Evolutionary conservation across 208 protist species (phyloP), one percentile per base, ranked within the genome.

Genomic region (Phytomonas sp.): DNA sequence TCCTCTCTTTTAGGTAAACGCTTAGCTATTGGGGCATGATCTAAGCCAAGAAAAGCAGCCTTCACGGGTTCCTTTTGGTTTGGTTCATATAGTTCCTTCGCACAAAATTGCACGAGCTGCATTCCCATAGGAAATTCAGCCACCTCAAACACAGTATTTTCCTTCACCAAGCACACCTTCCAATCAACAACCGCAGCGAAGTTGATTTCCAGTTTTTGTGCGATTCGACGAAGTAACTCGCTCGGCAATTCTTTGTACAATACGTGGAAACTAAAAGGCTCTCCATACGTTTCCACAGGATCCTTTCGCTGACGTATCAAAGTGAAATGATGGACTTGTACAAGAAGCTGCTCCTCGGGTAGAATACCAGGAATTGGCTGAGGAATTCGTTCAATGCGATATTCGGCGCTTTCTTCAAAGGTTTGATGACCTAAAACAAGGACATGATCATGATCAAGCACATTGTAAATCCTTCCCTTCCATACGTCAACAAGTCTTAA

Each of bases 381-480:
- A 26, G 91, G 91, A 29, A 92, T 75, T 26, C 66, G 68, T 74
- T 95, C 91, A 69, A 95, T 88, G 49, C 91, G 84, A 76, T 95
- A 95, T 71, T 93, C 82, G 10, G 91, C 81, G 76, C 88, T 94
- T 63, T 94, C 88, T 76, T 95, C 88, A 71, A 95, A 94, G 5
- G 86, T 93, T 16, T 89, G 76, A 66, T 82, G 72, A 45, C 86
- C 86, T 67, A 93, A 92, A 29, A 79, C 71, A 33, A 88, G 71
- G 61, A 79, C 52, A 60, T 89, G 84, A 45, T 90, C 79, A 32
- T 72, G 79, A 68, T 95, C 86, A 60, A 93, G 83, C 31, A 93
- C 76, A 70, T 93, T 95, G 82, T 93, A 94, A 49, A 95, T 80
- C 29, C 86, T 82, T 34, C 86, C 84, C 40, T 79, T 73, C 88